phyloP scores from a whole-genome alignment of 441 rosid species.

The Adansonia rubrostipa region DNA sequence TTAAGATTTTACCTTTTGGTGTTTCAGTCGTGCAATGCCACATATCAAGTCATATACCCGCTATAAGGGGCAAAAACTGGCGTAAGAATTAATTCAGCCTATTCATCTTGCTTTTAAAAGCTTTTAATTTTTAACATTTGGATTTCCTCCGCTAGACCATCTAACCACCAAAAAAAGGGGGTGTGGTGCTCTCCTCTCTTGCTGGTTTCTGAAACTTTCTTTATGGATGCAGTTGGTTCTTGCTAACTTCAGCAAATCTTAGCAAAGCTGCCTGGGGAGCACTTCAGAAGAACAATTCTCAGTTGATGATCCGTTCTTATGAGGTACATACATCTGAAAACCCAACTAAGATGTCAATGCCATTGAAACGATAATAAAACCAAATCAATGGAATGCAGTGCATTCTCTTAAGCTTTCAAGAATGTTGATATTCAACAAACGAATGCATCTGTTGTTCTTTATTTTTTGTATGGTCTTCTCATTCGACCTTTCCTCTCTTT shows the following conservation, averaged over 20 bases:
- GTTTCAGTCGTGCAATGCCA: conserved; percentile 87
- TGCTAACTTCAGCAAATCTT: conserved; percentile 89
- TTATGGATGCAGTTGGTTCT: conserved; percentile 65
- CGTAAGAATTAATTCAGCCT: conserved; percentile 50
- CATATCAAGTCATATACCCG: conserved; percentile 94
- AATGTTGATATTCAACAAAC: background rate
- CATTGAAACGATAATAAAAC: background rate
- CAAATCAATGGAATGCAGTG: background rate
- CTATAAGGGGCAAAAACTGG: conserved; percentile 77
- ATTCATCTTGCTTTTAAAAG: conserved; percentile 21
- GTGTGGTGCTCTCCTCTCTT: background rate
- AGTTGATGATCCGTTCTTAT: conserved; percentile 92
- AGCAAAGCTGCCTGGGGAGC: conserved; percentile 99
- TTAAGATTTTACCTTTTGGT: conserved; percentile 27
- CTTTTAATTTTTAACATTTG: conserved; percentile 22
- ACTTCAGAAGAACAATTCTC: conserved; percentile 89
- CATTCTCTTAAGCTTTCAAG: conserved; percentile 3
- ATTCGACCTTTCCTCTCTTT: background rate
- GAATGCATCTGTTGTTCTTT: conserved; percentile 4
- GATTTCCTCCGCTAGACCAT: background rate
- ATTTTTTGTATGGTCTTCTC: background rate
- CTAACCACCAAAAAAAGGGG: background rate
- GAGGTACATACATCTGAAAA: conserved; percentile 55
- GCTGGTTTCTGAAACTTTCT: conserved; percentile 16
- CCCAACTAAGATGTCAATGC: background rate